Percentiles rank a stretch among this genome's conserved stretches.
Conservation (phyloP, 495 filamentous ascomycete genomes). For the Penicillium silybi region DNA sequence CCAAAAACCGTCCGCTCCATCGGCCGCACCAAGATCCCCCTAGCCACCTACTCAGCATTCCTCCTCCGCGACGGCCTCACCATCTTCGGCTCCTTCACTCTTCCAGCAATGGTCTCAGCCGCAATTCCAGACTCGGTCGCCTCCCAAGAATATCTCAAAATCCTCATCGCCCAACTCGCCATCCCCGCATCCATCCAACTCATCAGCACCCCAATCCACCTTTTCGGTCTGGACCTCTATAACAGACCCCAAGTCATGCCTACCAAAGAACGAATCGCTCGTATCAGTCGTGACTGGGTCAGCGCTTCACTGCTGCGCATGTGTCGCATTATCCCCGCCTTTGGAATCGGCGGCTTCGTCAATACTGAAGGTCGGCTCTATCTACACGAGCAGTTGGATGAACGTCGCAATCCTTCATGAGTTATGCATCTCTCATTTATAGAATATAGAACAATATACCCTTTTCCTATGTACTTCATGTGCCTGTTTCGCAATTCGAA, state of each 20-base stretch:
- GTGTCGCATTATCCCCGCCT: slow-evolving; percentile 82
- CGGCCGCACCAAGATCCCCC: slow-evolving; percentile 49
- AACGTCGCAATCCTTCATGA: slow-evolving; percentile 11
- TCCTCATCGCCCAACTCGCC: slow-evolving; percentile 63
- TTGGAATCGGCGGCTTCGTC: slow-evolving; percentile 83
- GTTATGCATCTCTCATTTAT: background rate
- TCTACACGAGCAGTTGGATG: slow-evolving; percentile 29
- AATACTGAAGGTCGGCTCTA: slow-evolving; percentile 56
- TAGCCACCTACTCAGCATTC: slow-evolving; percentile 58
- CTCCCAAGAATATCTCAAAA: slow-evolving; percentile 33
- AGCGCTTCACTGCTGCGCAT: slow-evolving; percentile 70
- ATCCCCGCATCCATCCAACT: slow-evolving; percentile 78
- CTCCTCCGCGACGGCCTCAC: slow-evolving; percentile 75
- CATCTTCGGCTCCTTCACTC: slow-evolving; percentile 85
- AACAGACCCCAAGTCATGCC: slow-evolving; percentile 52
- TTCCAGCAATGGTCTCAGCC: slow-evolving; percentile 47
- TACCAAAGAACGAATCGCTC: slow-evolving; percentile 52
- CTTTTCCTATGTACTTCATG: slow-evolving; percentile 2
- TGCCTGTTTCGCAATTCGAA: background rate
- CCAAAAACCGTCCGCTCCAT: slow-evolving; percentile 25
- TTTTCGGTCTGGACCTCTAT: slow-evolving; percentile 81
- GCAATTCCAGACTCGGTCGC: slow-evolving; percentile 37
- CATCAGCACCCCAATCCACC: slow-evolving; percentile 75
- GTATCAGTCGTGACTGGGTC: slow-evolving; percentile 68
- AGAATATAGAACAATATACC: slow-evolving; percentile 30